Percentiles rank a stretch among this genome's conserved stretches.
These are phyloP conservation scores for Rugosomyces carneus DNA, from an alignment of 1,284 basidiomycete genomes.

Conservation along the genomic window DNA sequence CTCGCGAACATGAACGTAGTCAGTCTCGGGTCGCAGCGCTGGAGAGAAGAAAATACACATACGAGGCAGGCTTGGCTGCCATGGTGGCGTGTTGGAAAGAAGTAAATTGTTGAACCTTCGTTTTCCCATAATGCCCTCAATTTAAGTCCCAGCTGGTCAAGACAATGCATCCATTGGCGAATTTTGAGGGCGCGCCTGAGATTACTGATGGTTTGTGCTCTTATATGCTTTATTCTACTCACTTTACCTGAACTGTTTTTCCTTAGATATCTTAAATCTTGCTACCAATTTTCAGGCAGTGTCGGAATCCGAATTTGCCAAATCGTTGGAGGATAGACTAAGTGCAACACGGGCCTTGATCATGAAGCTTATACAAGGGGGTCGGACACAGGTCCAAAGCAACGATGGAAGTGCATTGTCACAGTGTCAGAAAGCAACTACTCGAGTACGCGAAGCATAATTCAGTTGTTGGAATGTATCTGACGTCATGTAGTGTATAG, in stretches of 20 bases:
- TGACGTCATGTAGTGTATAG: conserved; percentile 38
- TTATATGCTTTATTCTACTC: conserved; percentile 33
- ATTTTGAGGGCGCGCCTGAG: conserved; percentile 45
- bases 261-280: conserved; percentile 47
- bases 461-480: conserved; percentile 9
- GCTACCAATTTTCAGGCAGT: conserved; percentile 45
- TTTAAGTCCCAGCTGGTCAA: conserved; percentile 49
- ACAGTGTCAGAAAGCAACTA: conserved; percentile 48
- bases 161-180: conserved; percentile 58
- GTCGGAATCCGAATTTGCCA: conserved; percentile 32
- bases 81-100: conserved; percentile 89
- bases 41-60: conserved; percentile 66
- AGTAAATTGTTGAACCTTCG: conserved; percentile 36
- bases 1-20: conserved; percentile 72
- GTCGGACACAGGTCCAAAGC: conserved; percentile 25
- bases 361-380: conserved; percentile 48
- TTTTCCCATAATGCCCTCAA: conserved; percentile 5
- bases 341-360: conserved; percentile 57
- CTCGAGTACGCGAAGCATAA: conserved; percentile 44
- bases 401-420: conserved; percentile 28
- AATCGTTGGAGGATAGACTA: conserved; percentile 48
- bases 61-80: conserved; percentile 75
- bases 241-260: too few species aligned
- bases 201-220: conserved; percentile 33
- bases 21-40: conserved; percentile 64